Percentiles rank a stretch among this genome's conserved stretches.
Conservation (phyloP, 2,329 filamentous ascomycete species). For the Aschersonia sp. region DNA sequence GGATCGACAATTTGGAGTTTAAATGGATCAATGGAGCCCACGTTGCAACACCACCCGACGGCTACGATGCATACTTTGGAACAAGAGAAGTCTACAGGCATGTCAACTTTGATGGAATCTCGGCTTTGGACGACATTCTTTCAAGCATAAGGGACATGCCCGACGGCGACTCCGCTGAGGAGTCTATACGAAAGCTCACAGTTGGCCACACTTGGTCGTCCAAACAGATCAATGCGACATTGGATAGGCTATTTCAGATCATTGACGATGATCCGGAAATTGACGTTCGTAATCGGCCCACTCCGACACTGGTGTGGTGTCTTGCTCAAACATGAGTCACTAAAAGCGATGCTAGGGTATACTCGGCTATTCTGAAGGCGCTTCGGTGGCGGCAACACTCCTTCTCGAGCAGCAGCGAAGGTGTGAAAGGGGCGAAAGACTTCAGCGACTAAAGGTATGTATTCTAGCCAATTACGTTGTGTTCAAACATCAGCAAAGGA, state of each 20-base stretch:
- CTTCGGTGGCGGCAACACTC: conserved; percentile 34
- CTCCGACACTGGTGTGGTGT: too few relatives aligned
- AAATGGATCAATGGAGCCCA: conserved; percentile 3
- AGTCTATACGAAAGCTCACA: neutral
- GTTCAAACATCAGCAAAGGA: neutral
- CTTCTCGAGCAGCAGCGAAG: conserved; percentile 26
- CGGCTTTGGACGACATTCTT: neutral
- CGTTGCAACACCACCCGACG: neutral
- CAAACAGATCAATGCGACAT: neutral
- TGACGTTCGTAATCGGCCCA: neutral
- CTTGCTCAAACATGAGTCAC: neutral
- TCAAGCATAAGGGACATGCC: conserved; percentile 1
- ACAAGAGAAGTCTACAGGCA: conserved; percentile 1
- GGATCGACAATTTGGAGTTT: neutral
- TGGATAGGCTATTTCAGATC: neutral
- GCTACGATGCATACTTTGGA: conserved; percentile 2
- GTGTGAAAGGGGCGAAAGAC: neutral
- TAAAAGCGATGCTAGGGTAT: conserved; percentile 20
- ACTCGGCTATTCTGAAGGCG: conserved; percentile 43
- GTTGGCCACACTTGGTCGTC: neutral
- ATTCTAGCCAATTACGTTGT: neutral
- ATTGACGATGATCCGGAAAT: conserved; percentile 1
- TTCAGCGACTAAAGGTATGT: conserved; percentile 23
- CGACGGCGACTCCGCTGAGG: neutral
- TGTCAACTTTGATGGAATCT: conserved; percentile 2